These are phyloP conservation scores for Lachnellula hyalina DNA, from an alignment of 2,329 filamentous ascomycete genomes.

Conservation along the genomic window DNA sequence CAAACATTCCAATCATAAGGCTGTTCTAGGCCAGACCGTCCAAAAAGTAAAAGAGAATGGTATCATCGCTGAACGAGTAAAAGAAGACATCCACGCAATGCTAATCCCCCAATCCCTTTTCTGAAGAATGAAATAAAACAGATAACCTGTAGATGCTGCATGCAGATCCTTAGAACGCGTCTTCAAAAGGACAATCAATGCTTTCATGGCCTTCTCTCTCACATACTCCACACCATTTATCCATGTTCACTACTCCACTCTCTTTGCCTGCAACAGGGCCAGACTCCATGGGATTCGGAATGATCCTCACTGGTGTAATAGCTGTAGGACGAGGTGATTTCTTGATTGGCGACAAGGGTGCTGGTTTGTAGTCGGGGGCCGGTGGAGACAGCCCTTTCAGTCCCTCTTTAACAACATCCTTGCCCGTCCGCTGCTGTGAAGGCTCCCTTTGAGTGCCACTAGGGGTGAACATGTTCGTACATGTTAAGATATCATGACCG, in stretches of 20 bases:
- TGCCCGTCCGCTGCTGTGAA: constrained; percentile 29
- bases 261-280: constrained; percentile 73
- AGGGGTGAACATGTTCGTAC: constrained; percentile 73
- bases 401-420: constrained; percentile 36
- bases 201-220: constrained; percentile 96
- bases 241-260: constrained; percentile 70
- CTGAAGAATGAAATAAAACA: background rate
- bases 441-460: constrained; percentile 17
- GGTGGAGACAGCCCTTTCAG: constrained; percentile 37
- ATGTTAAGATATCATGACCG: constrained; percentile 91
- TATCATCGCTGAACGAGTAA: constrained; percentile 25
- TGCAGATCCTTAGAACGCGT: constrained; percentile 51
- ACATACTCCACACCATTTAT: constrained; percentile 96
- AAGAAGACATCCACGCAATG: constrained; percentile 18
- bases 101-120: constrained; percentile 1
- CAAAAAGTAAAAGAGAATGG: constrained; percentile 17
- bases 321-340: constrained; percentile 38
- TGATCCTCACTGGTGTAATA: constrained; percentile 38
- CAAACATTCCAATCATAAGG: background rate
- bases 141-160: background rate
- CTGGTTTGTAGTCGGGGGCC: constrained; percentile 41
- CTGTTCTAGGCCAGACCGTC: background rate
- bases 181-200: constrained; percentile 89
- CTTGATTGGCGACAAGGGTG: constrained; percentile 48
- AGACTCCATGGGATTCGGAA: constrained; percentile 58